A percentile compares a stretch with the other conserved stretches of the same genome.
Evolutionary conservation across 495 filamentous ascomycete genomes (phyloP).

Genomic region (Podospora comata): DNA sequence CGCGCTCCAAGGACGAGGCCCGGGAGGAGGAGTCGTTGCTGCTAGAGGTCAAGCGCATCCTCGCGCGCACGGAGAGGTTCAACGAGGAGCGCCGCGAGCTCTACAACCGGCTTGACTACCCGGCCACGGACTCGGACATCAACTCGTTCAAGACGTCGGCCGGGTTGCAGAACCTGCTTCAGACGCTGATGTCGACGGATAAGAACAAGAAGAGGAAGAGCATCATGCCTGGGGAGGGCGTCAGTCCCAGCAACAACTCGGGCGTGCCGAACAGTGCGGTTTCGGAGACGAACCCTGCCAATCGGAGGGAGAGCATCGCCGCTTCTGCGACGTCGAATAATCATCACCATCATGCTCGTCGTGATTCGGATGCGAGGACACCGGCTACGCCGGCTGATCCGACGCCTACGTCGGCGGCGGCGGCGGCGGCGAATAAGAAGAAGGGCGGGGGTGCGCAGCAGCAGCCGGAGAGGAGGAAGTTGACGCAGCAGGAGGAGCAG

Average conservation of each 20-base stretch:
- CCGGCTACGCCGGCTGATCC: slow-evolving; percentile 36
- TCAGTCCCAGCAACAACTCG: slow-evolving; percentile 27
- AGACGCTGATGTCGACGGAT: slow-evolving; percentile 72
- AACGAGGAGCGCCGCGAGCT: slow-evolving; percentile 85
- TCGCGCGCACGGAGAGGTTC: slow-evolving; percentile 73
- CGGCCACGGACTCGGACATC: slow-evolving; percentile 61
- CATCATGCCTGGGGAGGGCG: slow-evolving; percentile 51
- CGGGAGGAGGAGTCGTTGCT: slow-evolving; percentile 87
- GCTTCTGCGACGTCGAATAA: slow-evolving; percentile 28
- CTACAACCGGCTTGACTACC: slow-evolving; percentile 80
- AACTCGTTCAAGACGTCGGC: slow-evolving; percentile 75
- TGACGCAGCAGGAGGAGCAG: slow-evolving; percentile 68
- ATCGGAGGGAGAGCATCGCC: slow-evolving; percentile 52
- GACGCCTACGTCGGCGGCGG: slow-evolving; percentile 26
- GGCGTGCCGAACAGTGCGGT: slow-evolving; percentile 37
- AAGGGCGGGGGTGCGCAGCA: slow-evolving; percentile 32
- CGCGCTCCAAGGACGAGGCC: slow-evolving; percentile 78
- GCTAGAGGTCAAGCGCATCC: slow-evolving; percentile 84
- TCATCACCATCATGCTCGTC: slow-evolving; percentile 48
- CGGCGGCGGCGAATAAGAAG: slow-evolving; percentile 52
- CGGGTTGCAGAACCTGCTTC: slow-evolving; percentile 73
- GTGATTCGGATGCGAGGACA: slow-evolving; percentile 50
- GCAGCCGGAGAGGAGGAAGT: slow-evolving; percentile 58
- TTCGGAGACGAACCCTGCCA: slow-evolving; percentile 26
- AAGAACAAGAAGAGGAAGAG: slow-evolving; percentile 76